These are phyloP conservation scores for Colletotrichum tofieldiae DNA, from an alignment of 2,329 filamentous ascomycete species.

Conservation along the genomic window DNA sequence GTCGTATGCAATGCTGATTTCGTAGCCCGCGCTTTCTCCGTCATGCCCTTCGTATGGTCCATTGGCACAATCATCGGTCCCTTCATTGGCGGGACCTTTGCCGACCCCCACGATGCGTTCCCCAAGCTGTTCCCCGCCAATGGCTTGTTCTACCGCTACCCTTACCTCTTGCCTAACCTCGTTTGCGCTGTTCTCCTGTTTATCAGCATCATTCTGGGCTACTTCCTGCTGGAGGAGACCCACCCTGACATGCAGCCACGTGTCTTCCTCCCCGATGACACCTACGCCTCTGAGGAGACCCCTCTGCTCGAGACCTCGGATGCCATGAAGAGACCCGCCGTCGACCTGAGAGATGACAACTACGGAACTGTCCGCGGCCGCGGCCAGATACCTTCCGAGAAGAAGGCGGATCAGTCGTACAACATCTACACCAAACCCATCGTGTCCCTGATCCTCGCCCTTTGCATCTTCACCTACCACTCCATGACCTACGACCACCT, in stretches of 20 bases:
- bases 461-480: slow-evolving; percentile 94
- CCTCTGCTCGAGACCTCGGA: slow-evolving; percentile 84
- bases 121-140: slow-evolving; percentile 78
- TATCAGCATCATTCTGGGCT: slow-evolving; percentile 85
- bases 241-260: slow-evolving; percentile 69
- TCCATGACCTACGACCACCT: slow-evolving; percentile 96
- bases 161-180: slow-evolving; percentile 91
- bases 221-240: slow-evolving; percentile 87
- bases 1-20: slow-evolving; percentile 43
- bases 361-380: slow-evolving; percentile 79
- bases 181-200: slow-evolving; percentile 85
- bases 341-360: slow-evolving; percentile 82
- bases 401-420: slow-evolving; percentile 53
- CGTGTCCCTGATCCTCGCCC: slow-evolving; percentile 82
- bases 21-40: slow-evolving; percentile 84
- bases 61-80: slow-evolving; percentile 92
- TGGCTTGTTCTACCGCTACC: slow-evolving; percentile 82
- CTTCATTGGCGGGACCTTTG: slow-evolving; percentile 89
- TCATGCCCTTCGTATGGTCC: slow-evolving; percentile 96
- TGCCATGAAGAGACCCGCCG: slow-evolving; percentile 79
- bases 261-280: slow-evolving; percentile 60
- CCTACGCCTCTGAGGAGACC: slow-evolving; percentile 75
- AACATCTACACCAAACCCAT: slow-evolving; percentile 74
- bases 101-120: slow-evolving; percentile 82
- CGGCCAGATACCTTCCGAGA: slow-evolving; percentile 52